These are phyloP conservation scores for Yarrowia sp. DNA, from an alignment of 805 yeast species.

Conservation along the genomic window DNA sequence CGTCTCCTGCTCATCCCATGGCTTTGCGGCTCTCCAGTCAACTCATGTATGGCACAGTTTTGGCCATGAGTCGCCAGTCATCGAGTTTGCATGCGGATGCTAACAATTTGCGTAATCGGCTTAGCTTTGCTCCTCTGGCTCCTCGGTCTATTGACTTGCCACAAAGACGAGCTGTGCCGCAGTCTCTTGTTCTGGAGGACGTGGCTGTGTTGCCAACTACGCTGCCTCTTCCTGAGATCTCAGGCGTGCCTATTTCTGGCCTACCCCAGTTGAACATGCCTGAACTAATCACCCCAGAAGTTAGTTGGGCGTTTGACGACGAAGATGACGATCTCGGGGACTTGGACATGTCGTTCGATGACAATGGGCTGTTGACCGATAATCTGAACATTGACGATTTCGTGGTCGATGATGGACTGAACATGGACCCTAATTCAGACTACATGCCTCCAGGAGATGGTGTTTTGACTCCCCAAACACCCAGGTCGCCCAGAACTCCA, in stretches of 20 bases:
- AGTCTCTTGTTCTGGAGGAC: background rate
- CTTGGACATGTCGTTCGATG: conserved; percentile 26
- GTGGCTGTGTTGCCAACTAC: background rate
- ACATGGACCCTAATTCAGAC: background rate
- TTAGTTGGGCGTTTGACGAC: conserved; percentile 6
- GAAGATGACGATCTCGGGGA: conserved; percentile 18
- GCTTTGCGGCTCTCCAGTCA: conserved; percentile 9
- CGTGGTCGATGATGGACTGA: background rate
- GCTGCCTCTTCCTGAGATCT: background rate
- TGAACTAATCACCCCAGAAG: conserved; percentile 8
- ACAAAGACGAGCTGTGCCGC: background rate
- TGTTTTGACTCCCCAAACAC: background rate
- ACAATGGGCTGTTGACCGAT: conserved; percentile 14
- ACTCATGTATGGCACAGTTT: conserved; percentile 27
- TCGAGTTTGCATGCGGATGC: background rate
- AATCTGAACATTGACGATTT: conserved; percentile 23
- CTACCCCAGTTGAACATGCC: too few relatives aligned
- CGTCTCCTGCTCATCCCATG: conserved; percentile 17
- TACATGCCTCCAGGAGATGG: background rate
- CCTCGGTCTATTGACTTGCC: conserved; percentile 13
- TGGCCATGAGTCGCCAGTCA: conserved; percentile 7
- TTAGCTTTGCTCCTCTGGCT: conserved; percentile 5
- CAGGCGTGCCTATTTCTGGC: too few relatives aligned
- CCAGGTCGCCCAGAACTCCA: conserved; percentile 2
- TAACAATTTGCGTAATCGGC: background rate